A percentile compares a stretch with the other conserved stretches of the same genome.
These are phyloP conservation scores for Alternaria novae-zelandiae DNA, from an alignment of 2,329 filamentous ascomycete genomes.

Conservation along the genomic window DNA sequence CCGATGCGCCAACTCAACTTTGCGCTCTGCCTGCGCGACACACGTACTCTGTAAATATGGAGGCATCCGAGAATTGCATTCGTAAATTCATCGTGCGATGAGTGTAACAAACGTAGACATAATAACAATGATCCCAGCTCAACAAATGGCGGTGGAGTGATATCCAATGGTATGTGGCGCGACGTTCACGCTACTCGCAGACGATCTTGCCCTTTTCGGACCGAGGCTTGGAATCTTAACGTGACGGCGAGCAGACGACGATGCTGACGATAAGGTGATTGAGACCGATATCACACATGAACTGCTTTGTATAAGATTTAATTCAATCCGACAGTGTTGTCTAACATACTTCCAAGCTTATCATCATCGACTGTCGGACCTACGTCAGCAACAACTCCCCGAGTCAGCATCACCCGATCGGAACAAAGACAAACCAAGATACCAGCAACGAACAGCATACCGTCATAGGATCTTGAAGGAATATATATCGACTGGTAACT, in stretches of 20 bases:
- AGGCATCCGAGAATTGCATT: not conserved
- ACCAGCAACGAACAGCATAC: not conserved
- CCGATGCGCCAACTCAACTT: not conserved
- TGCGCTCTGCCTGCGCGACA: not conserved
- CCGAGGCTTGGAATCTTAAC: conserved; percentile 1
- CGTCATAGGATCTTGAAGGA: not conserved
- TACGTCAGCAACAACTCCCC: not conserved
- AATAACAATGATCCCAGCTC: not conserved
- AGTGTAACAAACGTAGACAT: not conserved
- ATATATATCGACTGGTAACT: not conserved
- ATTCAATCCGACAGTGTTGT: not conserved
- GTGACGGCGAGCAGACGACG: conserved; percentile 14
- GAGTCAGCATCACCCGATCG: not conserved
- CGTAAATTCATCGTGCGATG: not conserved
- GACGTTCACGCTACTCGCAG: conserved; percentile 19
- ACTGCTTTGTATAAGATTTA: not conserved
- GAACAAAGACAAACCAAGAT: not conserved
- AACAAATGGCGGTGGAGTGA: conserved; percentile 24
- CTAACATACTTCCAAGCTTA: not conserved
- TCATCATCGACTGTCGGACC: not conserved
- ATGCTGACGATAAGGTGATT: conserved; percentile 23
- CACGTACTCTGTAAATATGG: not conserved
- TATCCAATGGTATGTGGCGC: conserved; percentile 26
- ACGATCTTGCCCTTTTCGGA: not conserved
- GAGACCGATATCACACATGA: not conserved